These are phyloP conservation scores for Quercus rubra DNA, from an alignment of 306 rosid genomes.

Conservation along the genomic window DNA sequence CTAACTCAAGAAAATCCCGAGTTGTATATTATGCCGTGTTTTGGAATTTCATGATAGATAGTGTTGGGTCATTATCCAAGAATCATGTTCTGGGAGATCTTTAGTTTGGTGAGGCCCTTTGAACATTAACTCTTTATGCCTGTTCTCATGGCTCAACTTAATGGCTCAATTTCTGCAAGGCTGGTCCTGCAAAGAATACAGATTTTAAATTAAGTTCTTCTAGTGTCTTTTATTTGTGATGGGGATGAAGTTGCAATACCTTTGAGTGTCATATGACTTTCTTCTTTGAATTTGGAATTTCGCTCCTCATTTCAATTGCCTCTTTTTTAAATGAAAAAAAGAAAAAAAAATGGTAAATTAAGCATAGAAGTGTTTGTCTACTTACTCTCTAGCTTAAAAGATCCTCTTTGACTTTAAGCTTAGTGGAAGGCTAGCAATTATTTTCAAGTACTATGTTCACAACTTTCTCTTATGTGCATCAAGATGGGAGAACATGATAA, in stretches of 20 bases:
- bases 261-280: not conserved
- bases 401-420: too few relatives aligned
- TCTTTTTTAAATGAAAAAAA: too few relatives aligned
- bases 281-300: not conserved
- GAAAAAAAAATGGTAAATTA: too few relatives aligned
- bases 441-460: too few relatives aligned
- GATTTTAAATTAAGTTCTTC: not conserved
- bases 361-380: too few relatives aligned
- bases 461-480: too few relatives aligned
- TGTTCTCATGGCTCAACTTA: not conserved
- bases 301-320: not conserved
- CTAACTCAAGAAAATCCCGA: not conserved
- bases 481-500: too few relatives aligned
- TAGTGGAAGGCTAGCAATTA: too few relatives aligned
- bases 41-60: not conserved
- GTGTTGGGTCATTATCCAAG: not conserved
- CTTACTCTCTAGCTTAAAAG: too few relatives aligned
- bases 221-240: not conserved
- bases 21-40: not conserved
- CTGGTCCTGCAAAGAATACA: not conserved
- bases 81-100: not conserved
- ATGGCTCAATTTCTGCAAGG: not conserved
- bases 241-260: not conserved
- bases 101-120: not conserved
- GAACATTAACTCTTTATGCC: not conserved